Conservation (phyloP, 345 rosid genomes). For the Eucalyptus cloeziana region DNA sequence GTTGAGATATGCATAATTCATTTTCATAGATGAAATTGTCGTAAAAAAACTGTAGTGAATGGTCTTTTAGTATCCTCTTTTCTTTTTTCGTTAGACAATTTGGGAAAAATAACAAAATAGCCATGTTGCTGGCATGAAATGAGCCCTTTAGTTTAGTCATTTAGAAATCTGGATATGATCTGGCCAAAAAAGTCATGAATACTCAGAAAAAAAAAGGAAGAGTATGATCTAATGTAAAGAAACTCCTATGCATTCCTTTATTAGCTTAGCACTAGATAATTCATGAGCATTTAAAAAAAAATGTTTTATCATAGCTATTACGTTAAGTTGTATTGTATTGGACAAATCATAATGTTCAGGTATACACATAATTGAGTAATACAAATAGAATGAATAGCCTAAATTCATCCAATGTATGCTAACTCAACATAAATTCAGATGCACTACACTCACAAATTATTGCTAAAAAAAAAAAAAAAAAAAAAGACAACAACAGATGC, state of each 20-base stretch:
- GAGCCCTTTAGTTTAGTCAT: background rate
- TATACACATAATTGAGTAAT: background rate
- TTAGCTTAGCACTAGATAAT: background rate
- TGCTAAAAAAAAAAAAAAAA: too few species aligned
- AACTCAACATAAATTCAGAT: background rate
- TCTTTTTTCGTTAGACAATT: too few species aligned
- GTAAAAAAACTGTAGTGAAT: accelerated
- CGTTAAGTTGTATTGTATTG: background rate
- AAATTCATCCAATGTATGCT: background rate
- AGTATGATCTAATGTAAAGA: background rate
- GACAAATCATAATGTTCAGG: background rate
- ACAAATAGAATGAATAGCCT: background rate
- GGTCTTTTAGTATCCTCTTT: too few species aligned
- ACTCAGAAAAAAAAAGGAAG: background rate
- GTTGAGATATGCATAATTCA: too few species aligned
- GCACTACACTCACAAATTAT: too few species aligned
- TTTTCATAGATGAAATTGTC: too few species aligned
- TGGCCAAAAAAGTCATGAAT: background rate
- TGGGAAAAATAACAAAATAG: too few species aligned
- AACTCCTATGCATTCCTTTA: background rate
- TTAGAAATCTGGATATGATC: too few species aligned
- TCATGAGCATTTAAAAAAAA: accelerated
- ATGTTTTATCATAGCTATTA: too few species aligned
- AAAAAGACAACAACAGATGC: background rate
- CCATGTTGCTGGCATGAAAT: background rate